Conservation (phyloP, 2,329 filamentous ascomycete species). For the Camillea tinctor region DNA sequence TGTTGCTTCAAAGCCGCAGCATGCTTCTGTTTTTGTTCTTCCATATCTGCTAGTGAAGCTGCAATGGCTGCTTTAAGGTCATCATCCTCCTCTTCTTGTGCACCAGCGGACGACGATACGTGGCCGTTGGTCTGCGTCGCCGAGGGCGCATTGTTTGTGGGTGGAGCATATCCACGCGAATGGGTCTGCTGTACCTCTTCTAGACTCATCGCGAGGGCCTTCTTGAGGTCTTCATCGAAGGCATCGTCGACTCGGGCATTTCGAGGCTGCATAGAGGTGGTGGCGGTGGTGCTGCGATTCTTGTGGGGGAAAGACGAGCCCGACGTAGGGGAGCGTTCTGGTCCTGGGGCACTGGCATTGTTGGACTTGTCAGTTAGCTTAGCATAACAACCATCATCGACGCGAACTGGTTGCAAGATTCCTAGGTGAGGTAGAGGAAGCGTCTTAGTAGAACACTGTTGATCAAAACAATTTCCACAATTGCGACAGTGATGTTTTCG, state of each 20-base stretch:
- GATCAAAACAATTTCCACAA: conserved; percentile 96
- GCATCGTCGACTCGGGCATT: conserved; percentile 83
- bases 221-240: conserved; percentile 93
- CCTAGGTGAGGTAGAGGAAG: conserved; percentile 89
- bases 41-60: conserved; percentile 93
- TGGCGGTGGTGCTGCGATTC: conserved; percentile 60
- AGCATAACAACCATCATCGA: conserved; percentile 92
- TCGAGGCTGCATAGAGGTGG: conserved; percentile 79
- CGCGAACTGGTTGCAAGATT: conserved; percentile 85
- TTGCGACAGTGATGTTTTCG: conserved; percentile 98
- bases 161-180: conserved; percentile 70
- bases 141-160: conserved; percentile 37
- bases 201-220: conserved; percentile 92
- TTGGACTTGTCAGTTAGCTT: conserved; percentile 79
- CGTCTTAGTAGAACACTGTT: conserved; percentile 87
- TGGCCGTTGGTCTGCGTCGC: conserved; percentile 35
- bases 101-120: conserved; percentile 36
- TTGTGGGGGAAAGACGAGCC: conserved; percentile 52
- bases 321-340: conserved; percentile 44
- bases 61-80: conserved; percentile 95
- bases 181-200: conserved; percentile 85
- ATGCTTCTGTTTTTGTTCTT: conserved; percentile 93
- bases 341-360: conserved; percentile 34
- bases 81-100: conserved; percentile 82
- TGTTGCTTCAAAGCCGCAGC: conserved; percentile 81